Percentiles rank a stretch among this genome's conserved stretches.
These are phyloP conservation scores for Sporothrix pallida DNA, from an alignment of 2,329 filamentous ascomycete species.

Conservation along the genomic window DNA sequence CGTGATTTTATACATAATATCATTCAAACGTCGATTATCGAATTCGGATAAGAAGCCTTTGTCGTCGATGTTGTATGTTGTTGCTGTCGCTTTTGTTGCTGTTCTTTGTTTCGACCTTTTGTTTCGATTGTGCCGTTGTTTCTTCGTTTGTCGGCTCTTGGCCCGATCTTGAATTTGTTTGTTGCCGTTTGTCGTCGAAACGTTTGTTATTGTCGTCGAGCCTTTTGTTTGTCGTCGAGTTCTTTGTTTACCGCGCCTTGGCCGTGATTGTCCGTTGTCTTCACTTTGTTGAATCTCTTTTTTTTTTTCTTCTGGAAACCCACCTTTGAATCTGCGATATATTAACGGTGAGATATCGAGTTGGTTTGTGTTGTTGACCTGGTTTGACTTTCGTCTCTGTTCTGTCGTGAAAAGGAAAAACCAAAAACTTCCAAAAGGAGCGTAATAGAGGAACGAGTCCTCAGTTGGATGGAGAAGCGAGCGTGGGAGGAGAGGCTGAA, in stretches of 20 bases:
- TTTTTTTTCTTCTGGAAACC: background rate
- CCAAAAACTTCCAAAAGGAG: conserved; percentile 53
- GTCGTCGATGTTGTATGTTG: conserved; percentile 3
- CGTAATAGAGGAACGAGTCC: conserved; percentile 58
- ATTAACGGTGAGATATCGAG: background rate
- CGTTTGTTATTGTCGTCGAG: too few species aligned
- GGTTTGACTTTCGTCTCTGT: background rate
- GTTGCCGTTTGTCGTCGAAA: background rate
- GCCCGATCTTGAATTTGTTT: background rate
- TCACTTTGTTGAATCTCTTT: conserved; percentile 3
- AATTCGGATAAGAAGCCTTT: background rate
- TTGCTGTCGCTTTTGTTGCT: background rate
- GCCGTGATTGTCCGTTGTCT: background rate
- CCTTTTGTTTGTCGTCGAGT: background rate
- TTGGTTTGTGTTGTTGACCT: background rate
- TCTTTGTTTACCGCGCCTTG: conserved; percentile 18
- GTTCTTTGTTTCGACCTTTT: background rate
- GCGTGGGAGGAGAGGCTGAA: conserved; percentile 24
- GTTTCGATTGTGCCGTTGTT: background rate
- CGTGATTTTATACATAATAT: background rate
- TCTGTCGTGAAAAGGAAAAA: conserved; percentile 26
- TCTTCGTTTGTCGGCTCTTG: background rate
- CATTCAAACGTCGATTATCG: background rate
- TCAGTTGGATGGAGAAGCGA: conserved; percentile 57
- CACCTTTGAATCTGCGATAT: conserved; percentile 14